These are phyloP conservation scores for Beauveria pseudobassiana DNA, from an alignment of 2,329 filamentous ascomycete species.

Conservation along the genomic window DNA sequence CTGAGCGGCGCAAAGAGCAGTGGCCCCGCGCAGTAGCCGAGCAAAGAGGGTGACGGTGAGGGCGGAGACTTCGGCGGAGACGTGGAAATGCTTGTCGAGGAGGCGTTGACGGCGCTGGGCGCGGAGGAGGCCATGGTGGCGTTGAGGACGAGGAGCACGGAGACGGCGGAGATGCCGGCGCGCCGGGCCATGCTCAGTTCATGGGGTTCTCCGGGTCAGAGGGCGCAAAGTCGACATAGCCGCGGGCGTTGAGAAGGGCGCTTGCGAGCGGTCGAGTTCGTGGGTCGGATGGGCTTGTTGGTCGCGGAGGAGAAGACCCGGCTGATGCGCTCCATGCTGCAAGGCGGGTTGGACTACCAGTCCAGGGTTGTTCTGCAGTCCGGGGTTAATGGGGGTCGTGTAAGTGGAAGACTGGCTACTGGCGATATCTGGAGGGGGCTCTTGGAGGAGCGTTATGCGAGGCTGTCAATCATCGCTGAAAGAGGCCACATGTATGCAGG, in stretches of 20 bases:
- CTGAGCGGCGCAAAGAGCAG: constrained; percentile 50
- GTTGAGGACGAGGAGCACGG: constrained; percentile 44
- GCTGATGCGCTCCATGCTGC: constrained; percentile 31
- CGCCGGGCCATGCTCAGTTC: constrained; percentile 36
- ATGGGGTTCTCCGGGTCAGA: constrained; percentile 43
- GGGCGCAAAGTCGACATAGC: constrained; percentile 42
- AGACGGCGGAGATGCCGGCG: constrained; percentile 32
- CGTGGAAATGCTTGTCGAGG: constrained; percentile 37
- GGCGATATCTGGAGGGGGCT: too few relatives aligned
- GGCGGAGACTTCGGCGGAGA: constrained; percentile 39
- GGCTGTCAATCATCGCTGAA: neutral
- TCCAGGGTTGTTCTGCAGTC: neutral
- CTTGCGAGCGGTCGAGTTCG: constrained; percentile 18
- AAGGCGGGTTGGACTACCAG: neutral
- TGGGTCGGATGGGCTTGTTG: constrained; percentile 44
- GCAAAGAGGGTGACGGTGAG: constrained; percentile 48
- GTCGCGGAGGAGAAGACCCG: constrained; percentile 42
- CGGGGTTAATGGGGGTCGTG: neutral
- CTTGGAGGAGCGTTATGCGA: too few relatives aligned
- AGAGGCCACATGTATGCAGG: neutral
- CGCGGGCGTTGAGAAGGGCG: constrained; percentile 40
- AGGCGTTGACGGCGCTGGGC: constrained; percentile 18
- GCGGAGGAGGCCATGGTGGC: constrained; percentile 40
- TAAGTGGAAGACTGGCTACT: too few relatives aligned
- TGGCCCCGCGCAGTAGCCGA: constrained; percentile 51